Evolutionary conservation across 1,284 basidiomycete species (phyloP).

Genomic region (Ganoderma lingzhi): DNA sequence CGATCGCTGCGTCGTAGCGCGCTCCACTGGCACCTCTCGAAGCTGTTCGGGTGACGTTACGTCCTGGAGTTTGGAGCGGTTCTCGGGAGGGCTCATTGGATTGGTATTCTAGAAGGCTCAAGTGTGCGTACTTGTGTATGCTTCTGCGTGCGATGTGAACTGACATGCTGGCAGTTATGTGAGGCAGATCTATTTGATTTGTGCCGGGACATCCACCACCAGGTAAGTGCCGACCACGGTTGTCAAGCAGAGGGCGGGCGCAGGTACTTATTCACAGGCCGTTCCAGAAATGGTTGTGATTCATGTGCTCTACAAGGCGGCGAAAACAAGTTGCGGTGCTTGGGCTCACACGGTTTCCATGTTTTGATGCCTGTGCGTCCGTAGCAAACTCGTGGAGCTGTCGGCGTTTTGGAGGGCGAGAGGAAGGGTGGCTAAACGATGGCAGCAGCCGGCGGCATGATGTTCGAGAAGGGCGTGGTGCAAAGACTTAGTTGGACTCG

Average conservation of each 20-base stretch:
- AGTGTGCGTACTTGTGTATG: constrained; percentile 2
- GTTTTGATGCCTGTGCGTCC: neutral
- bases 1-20: neutral
- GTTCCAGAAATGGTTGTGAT: neutral
- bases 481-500: no score
- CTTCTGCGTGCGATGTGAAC: neutral
- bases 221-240: neutral
- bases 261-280: neutral
- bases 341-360: neutral
- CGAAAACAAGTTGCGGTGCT: neutral
- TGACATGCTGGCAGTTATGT: neutral
- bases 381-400: neutral
- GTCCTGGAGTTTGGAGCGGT: neutral
- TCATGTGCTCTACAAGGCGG: constrained; percentile 1
- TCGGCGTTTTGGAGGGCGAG: neutral
- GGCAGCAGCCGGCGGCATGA: constrained; percentile 1
- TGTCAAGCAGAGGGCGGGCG: neutral
- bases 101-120: neutral
- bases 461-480: neutral
- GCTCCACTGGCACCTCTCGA: neutral
- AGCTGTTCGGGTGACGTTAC: neutral
- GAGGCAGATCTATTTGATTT: neutral
- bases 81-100: neutral
- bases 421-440: neutral
- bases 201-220: neutral